Evolutionary conservation across 768 basidiomycete genomes (phyloP).

Genomic region (Tricholoma flavovirens): DNA sequence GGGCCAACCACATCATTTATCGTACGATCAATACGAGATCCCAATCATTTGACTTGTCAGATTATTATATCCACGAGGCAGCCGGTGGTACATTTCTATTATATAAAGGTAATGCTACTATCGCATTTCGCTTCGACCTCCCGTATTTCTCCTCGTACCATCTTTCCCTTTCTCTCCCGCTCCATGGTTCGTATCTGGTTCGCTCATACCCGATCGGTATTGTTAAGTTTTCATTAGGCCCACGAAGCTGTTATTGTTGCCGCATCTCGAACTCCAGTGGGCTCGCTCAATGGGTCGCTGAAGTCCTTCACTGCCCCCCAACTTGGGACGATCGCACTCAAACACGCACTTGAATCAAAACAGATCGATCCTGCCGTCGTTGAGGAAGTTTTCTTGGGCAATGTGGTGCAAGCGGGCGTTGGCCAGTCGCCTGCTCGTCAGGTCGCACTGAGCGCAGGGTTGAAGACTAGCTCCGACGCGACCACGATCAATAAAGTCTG

Average conservation of each 20-base stretch:
- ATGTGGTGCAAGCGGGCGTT: slow-evolving; percentile 95
- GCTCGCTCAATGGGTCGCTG: slow-evolving; percentile 85
- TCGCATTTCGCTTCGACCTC: slow-evolving; percentile 34
- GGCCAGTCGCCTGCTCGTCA: slow-evolving; percentile 99
- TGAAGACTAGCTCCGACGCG: slow-evolving; percentile 82
- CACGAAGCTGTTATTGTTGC: slow-evolving; percentile 92
- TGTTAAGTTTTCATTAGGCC: slow-evolving; percentile 25
- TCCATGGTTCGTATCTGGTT: slow-evolving; percentile 41
- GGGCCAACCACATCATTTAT: slow-evolving; percentile 19
- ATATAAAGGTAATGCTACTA: slow-evolving; percentile 39
- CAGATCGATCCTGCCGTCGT: slow-evolving; percentile 74
- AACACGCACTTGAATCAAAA: slow-evolving; percentile 79
- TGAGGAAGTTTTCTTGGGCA: slow-evolving; percentile 97
- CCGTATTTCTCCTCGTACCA: slow-evolving; percentile 32
- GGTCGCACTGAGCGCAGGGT: slow-evolving; percentile 87
- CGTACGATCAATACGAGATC: slow-evolving; percentile 33
- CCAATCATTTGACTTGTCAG: slow-evolving; percentile 15
- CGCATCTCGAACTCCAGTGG: slow-evolving; percentile 91
- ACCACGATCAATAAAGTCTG: slow-evolving; percentile 99
- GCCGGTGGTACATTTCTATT: slow-evolving; percentile 15
- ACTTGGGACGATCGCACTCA: slow-evolving; percentile 84
- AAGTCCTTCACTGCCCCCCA: slow-evolving; percentile 87
- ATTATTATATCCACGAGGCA: slow-evolving; percentile 14
- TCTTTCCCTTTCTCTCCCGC: slow-evolving; percentile 35
- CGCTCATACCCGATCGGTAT: slow-evolving; percentile 2